These are phyloP conservation scores for Larix kaempferi DNA, from an alignment of 75 land plant species.

Conservation along the genomic window DNA sequence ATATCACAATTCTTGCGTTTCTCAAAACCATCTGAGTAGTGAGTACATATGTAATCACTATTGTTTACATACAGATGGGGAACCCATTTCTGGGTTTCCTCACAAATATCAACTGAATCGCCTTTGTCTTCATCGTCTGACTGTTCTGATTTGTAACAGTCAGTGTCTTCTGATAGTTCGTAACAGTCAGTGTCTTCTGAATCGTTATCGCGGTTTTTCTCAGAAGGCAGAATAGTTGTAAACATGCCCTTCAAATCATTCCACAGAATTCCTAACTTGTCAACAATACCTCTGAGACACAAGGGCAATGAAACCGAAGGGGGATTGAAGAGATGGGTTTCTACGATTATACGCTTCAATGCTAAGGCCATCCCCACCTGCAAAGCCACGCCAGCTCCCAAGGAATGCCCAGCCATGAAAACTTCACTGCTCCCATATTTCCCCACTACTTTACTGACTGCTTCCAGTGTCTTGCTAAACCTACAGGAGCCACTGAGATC, in stretches of 20 bases:
- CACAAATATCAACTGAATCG: background rate
- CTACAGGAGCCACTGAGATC: conserved; percentile 52
- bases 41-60: conserved; percentile 62
- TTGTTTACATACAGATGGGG: conserved; percentile 76
- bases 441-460: conserved; percentile 21
- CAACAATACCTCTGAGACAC: conserved; percentile 51
- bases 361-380: conserved; percentile 66
- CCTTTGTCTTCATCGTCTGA: background rate
- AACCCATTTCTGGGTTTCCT: conserved; percentile 35
- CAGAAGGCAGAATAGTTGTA: conserved; percentile 31
- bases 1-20: conserved; percentile 5
- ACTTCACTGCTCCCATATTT: conserved; percentile 53
- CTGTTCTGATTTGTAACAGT: too few relatives aligned
- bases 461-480: conserved; percentile 38
- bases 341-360: conserved; percentile 46
- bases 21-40: conserved; percentile 30
- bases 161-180: too few relatives aligned
- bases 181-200: background rate
- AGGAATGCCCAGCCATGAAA: conserved; percentile 55
- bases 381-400: conserved; percentile 75
- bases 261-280: conserved; percentile 48
- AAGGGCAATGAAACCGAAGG: conserved; percentile 64
- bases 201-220: conserved; percentile 3
- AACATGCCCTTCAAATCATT: conserved; percentile 9
- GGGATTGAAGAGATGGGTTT: conserved; percentile 73